Evolutionary conservation across 768 basidiomycete genomes (phyloP).

Genomic region (Auricularia cornea): DNA sequence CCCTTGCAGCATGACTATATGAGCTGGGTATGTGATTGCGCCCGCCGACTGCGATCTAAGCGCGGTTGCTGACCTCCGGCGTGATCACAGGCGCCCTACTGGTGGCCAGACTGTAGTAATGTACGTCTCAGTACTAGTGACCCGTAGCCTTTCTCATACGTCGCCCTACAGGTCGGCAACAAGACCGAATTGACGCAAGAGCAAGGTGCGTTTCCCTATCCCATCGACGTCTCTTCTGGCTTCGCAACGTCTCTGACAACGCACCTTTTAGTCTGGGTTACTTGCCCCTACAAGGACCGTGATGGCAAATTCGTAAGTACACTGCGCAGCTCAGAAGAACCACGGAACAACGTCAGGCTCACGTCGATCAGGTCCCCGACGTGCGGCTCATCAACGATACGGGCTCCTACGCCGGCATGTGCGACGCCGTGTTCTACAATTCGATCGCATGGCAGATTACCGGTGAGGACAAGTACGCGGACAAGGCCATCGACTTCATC

Average conservation of each 20-base stretch:
- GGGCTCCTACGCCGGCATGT: conserved; percentile 30
- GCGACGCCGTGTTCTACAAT: conserved; percentile 40
- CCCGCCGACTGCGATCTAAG: background rate
- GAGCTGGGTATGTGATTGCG: background rate
- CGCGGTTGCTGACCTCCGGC: background rate
- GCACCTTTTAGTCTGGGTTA: conserved; percentile 27
- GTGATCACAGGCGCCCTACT: background rate
- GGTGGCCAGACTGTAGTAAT: conserved; percentile 51
- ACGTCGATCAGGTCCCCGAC: conserved; percentile 48
- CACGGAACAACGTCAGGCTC: background rate
- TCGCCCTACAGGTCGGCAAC: conserved; percentile 36
- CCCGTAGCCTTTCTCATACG: no score
- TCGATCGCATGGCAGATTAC: conserved; percentile 38
- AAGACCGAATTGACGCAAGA: conserved; percentile 46
- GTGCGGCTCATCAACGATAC: conserved; percentile 36
- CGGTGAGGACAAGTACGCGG: conserved; percentile 29
- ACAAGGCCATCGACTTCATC: conserved; percentile 36
- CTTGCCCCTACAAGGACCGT: conserved; percentile 37
- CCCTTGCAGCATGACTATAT: background rate
- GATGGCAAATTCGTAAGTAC: conserved; percentile 37
- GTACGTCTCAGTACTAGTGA: no score
- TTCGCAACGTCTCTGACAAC: background rate
- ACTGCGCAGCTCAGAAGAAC: background rate
- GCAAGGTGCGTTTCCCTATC: conserved; percentile 29
- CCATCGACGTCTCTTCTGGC: no score